Conservation (phyloP, 371 early-diverging fungal species). For the Nematocida displodere region DNA sequence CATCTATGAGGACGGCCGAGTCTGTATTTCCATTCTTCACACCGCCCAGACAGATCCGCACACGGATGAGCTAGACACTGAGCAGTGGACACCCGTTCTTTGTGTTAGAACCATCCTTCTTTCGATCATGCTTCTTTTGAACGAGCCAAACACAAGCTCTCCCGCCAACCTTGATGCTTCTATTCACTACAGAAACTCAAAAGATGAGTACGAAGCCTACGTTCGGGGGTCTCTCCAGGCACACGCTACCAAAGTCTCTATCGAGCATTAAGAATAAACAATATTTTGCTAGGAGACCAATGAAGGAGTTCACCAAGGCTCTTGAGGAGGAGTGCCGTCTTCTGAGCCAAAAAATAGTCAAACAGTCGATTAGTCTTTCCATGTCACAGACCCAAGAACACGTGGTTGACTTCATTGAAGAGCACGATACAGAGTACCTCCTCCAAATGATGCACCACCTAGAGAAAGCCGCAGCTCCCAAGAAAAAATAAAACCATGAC, state of each 20-base stretch:
- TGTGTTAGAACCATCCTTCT: slow-evolving; percentile 88
- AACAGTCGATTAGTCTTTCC: background rate
- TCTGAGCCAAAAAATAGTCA: background rate
- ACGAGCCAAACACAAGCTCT: slow-evolving; percentile 92
- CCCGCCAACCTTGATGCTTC: slow-evolving; percentile 94
- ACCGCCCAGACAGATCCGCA: slow-evolving; percentile 72
- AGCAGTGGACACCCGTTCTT: slow-evolving; percentile 78
- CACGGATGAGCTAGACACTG: slow-evolving; percentile 68
- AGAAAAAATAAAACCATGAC: background rate
- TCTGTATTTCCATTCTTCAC: slow-evolving; percentile 96
- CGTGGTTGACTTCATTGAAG: background rate
- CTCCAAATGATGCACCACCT: background rate
- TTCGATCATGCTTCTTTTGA: slow-evolving; percentile 80
- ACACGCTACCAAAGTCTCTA: background rate
- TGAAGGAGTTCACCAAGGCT: background rate
- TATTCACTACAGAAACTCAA: slow-evolving; percentile 54
- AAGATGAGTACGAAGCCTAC: slow-evolving; percentile 57
- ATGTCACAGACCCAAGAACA: background rate
- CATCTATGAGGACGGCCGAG: slow-evolving; percentile 82
- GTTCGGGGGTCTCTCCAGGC: slow-evolving; percentile 35
- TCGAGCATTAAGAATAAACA: background rate
- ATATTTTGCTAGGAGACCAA: background rate
- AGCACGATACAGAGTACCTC: background rate
- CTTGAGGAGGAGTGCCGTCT: background rate
- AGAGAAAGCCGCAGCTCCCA: background rate